Evolutionary conservation across 129 eudicot species (phyloP).

Genomic region (Smallanthus sonchifolius): DNA sequence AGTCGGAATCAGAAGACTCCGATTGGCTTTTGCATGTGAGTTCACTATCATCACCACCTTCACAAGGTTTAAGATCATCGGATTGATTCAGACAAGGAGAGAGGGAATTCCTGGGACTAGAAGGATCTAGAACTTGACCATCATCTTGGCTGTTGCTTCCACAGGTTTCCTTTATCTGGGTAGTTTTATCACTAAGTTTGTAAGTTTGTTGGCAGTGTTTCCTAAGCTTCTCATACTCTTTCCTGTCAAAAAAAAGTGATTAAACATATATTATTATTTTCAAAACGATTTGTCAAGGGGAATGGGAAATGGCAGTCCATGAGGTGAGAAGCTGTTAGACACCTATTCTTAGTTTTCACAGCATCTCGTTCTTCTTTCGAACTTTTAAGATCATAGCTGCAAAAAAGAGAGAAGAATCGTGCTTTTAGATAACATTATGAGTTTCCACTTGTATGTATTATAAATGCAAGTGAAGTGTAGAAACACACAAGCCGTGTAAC

Average conservation of each 20-base stretch:
- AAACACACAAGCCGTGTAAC: not conserved
- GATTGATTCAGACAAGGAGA: conserved; percentile 29
- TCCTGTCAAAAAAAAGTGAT: conserved; percentile 37
- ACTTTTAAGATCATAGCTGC: conserved; percentile 68
- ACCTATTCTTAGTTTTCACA: conserved; percentile 52
- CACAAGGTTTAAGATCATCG: not conserved
- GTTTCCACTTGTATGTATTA: conserved; percentile 5
- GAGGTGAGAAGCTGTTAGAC: not conserved
- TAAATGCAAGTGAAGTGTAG: not conserved
- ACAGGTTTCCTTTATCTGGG: conserved; percentile 30
- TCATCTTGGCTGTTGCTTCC: conserved; percentile 28
- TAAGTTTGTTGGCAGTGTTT: conserved; percentile 46
- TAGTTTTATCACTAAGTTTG: conserved; percentile 33
- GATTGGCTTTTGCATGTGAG: conserved; percentile 36
- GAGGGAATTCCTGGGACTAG: conserved; percentile 26
- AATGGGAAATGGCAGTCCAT: not conserved
- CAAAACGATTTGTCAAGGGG: not conserved
- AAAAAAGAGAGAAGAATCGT: not conserved
- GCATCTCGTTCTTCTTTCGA: conserved; percentile 55
- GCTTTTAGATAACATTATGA: conserved; percentile 6
- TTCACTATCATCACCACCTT: conserved; percentile 33
- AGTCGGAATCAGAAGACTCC: conserved; percentile 57
- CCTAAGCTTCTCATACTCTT: conserved; percentile 45
- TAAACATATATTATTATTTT: not conserved
- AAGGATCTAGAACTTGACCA: conserved; percentile 46